These are phyloP conservation scores for Zymoseptoria passerinii DNA, from an alignment of 2,329 filamentous ascomycete species.

Conservation along the genomic window DNA sequence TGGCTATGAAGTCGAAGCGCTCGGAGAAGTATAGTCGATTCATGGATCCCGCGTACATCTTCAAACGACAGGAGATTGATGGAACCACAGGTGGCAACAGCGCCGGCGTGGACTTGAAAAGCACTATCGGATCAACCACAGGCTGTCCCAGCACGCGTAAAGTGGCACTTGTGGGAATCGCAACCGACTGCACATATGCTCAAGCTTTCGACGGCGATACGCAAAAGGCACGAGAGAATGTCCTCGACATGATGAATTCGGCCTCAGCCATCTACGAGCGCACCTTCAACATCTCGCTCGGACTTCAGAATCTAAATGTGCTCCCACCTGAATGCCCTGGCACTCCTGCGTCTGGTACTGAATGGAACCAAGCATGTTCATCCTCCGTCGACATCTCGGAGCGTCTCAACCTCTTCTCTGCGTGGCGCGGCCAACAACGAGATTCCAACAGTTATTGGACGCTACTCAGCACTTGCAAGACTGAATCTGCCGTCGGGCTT, in stretches of 20 bases:
- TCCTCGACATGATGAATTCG: slow-evolving; percentile 76
- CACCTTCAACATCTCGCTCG: slow-evolving; percentile 90
- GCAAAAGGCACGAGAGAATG: slow-evolving; percentile 57
- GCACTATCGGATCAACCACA: slow-evolving; percentile 68
- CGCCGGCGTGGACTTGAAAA: slow-evolving; percentile 68
- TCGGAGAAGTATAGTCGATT: slow-evolving; percentile 50
- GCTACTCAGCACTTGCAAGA: slow-evolving; percentile 71
- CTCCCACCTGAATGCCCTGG: slow-evolving; percentile 67
- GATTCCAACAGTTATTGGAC: slow-evolving; percentile 94
- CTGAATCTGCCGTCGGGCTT: slow-evolving; percentile 75
- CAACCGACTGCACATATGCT: slow-evolving; percentile 87
- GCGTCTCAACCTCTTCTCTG: slow-evolving; percentile 78
- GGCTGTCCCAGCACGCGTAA: slow-evolving; percentile 87
- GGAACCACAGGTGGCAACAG: slow-evolving; percentile 64
- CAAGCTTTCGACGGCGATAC: slow-evolving; percentile 58
- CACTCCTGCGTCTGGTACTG: slow-evolving; percentile 55
- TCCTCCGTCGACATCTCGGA: slow-evolving; percentile 56
- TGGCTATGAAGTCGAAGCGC: slow-evolving; percentile 41
- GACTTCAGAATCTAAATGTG: slow-evolving; percentile 76
- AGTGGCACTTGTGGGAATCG: slow-evolving; percentile 84
- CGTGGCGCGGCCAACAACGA: slow-evolving; percentile 68
- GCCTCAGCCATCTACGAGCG: slow-evolving; percentile 83
- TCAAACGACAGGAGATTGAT: slow-evolving; percentile 62
- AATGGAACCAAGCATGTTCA: slow-evolving; percentile 77
- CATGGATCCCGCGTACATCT: slow-evolving; percentile 57